Percentiles rank a stretch among this genome's conserved stretches.
These are phyloP conservation scores for Russula brevipes DNA, from an alignment of 768 basidiomycete species.

Conservation along the genomic window DNA sequence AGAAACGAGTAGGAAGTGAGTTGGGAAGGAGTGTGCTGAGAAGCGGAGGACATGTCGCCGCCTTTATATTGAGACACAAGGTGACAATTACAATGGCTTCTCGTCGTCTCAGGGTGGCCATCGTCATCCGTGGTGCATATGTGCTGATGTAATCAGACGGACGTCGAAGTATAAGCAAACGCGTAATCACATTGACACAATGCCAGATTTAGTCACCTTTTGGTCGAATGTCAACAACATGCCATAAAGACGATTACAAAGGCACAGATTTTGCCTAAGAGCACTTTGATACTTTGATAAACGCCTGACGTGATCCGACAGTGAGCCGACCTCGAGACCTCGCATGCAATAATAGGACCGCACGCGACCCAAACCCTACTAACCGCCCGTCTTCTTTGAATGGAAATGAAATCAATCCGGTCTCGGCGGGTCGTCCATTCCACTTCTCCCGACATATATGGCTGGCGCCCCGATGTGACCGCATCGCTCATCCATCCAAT, in stretches of 20 bases:
- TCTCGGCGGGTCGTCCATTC: too few species aligned
- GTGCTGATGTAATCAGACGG: background rate
- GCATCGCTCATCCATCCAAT: background rate
- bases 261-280: background rate
- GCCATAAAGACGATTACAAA: background rate
- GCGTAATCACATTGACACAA: background rate
- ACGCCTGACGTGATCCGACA: too few species aligned
- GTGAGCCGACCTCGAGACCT: too few species aligned
- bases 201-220: background rate
- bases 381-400: too few species aligned
- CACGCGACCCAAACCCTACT: too few species aligned
- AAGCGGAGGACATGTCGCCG: background rate
- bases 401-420: too few species aligned
- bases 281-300: background rate
- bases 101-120: too few species aligned
- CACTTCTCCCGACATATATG: too few species aligned
- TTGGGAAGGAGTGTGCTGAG: background rate
- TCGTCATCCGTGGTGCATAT: too few species aligned
- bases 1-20: background rate
- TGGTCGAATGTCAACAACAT: background rate
- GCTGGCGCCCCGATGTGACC: background rate
- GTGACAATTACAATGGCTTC: background rate
- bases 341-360: too few species aligned
- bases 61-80: conserved; percentile 1
- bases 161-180: background rate